Evolutionary conservation across 495 filamentous ascomycete genomes (phyloP), one percentile per base, ranked within the genome.

Genomic region (Bacidia gigantensis): DNA sequence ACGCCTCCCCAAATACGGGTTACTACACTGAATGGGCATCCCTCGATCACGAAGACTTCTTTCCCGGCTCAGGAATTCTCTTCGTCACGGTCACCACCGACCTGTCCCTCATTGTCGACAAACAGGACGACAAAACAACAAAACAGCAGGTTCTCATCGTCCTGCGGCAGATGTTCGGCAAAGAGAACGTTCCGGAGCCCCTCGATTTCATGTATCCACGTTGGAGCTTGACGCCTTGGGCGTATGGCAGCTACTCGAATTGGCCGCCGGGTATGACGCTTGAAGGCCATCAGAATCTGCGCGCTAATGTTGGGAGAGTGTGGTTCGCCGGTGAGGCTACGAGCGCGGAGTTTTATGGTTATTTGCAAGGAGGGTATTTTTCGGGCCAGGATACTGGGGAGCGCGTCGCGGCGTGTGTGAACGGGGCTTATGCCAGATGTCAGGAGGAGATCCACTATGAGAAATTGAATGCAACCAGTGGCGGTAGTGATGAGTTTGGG

Each of bases 281-380:
- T 1, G 76, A 84, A 57, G 77, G 72, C 65, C 84, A 88, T 59
- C 77, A 87, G 62, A 87, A 86, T 53, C 69, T 87, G 46, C 72
- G 82, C 1, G 81, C 82, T 14, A 83, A 84, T 56, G 65, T 81
- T 0, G 75, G 72, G 49, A 62, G 77, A 2, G 60, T 88, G 18
- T 86, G 72, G 66, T 88, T 85, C 61, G 82, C 83, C 0, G 84
- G 84, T 1, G 84, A 87, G 58, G 79, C 80, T 22, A 85, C 81
- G 0, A 83, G 78, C 53, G 67, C 77, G 12, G 69, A 79, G 62
- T 86, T 82, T 57, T 88, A 77, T 65, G 83, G 83, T 0, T 87
- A 83, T 62, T 61, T 88, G 65, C 84, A 87, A 17, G 81, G 79
- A 1, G 76, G 76, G 3, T 85, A 71, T 65, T 80, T 73, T 42